Evolutionary conservation across 768 basidiomycete genomes (phyloP).

Genomic region (Boletus rubroflammeus): DNA sequence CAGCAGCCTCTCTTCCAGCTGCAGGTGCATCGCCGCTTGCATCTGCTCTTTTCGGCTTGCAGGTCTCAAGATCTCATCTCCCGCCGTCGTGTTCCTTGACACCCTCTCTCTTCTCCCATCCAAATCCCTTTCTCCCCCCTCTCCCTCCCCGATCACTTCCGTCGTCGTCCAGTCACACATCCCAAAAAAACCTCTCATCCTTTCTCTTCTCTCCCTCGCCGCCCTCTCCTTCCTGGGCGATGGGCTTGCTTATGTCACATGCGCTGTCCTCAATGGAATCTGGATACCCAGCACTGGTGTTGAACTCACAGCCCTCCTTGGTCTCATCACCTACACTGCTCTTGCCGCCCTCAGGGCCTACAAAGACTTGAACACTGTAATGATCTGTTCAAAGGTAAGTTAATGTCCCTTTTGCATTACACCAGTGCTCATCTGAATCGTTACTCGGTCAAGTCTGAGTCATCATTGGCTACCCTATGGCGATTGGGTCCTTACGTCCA

Average conservation of each 20-base stretch:
- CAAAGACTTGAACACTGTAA: constrained; percentile 60
- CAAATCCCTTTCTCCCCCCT: constrained; percentile 41
- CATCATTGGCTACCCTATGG: constrained; percentile 16
- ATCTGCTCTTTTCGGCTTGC: constrained; percentile 50
- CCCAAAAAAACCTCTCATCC: constrained; percentile 75
- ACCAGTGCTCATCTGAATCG: background rate
- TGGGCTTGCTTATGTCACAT: constrained; percentile 66
- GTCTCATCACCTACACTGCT: constrained; percentile 66
- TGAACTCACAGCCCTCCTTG: constrained; percentile 63
- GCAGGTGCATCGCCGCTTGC: constrained; percentile 21
- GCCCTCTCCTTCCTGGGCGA: constrained; percentile 77
- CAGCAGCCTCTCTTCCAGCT: constrained; percentile 22
- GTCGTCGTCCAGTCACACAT: constrained; percentile 71
- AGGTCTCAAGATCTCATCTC: constrained; percentile 69
- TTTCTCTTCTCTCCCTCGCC: constrained; percentile 62
- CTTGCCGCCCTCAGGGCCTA: constrained; percentile 73
- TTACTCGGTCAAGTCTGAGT: constrained; percentile 5
- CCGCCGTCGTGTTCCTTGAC: constrained; percentile 58
- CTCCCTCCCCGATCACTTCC: constrained; percentile 63
- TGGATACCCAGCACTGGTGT: constrained; percentile 67
- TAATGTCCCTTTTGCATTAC: background rate
- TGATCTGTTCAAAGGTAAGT: constrained; percentile 12
- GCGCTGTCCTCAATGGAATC: constrained; percentile 56
- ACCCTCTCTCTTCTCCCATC: constrained; percentile 57
- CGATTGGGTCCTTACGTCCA: constrained; percentile 19